Evolutionary conservation across 805 yeast species (phyloP).

Genomic region (Candida maesae): DNA sequence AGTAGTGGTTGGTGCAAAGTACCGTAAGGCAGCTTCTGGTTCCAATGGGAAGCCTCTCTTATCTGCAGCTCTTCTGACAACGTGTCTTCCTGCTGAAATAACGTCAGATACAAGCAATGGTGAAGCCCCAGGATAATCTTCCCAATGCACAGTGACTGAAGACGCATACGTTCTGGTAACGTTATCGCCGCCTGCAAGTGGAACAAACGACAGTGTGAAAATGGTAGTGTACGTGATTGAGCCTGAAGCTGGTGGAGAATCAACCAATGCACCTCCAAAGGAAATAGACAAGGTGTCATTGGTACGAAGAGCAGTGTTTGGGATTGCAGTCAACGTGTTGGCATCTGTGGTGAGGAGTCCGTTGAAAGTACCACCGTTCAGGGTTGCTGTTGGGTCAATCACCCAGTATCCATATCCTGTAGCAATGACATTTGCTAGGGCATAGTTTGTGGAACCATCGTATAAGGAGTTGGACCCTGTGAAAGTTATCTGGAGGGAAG

Average conservation of each 20-base stretch:
- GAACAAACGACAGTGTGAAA: constrained; percentile 3
- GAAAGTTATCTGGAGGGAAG: neutral
- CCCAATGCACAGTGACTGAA: constrained; percentile 3
- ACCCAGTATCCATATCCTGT: constrained; percentile 7
- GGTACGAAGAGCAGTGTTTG: neutral
- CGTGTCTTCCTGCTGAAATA: neutral
- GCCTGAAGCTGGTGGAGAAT: constrained; percentile 4
- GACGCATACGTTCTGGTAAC: constrained; percentile 1
- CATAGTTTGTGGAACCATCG: constrained; percentile 3
- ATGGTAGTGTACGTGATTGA: constrained; percentile 2
- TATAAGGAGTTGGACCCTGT: neutral
- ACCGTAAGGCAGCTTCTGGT: neutral
- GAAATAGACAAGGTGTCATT: constrained; percentile 2
- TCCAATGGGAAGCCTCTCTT: neutral
- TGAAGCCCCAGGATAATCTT: neutral
- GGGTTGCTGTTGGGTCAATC: neutral
- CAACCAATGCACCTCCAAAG: constrained; percentile 3
- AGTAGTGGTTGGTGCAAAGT: neutral
- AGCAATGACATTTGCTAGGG: constrained; percentile 1
- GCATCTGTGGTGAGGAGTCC: constrained; percentile 1
- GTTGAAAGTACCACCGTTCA: neutral
- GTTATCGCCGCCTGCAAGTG: constrained; percentile 1
- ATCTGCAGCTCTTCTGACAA: neutral
- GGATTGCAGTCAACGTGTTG: constrained; percentile 1
- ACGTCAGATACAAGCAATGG: constrained; percentile 2